Evolutionary conservation across 2,329 filamentous ascomycete species (phyloP), one percentile per base, ranked within the genome.

Genomic region (Fusarium illudens): DNA sequence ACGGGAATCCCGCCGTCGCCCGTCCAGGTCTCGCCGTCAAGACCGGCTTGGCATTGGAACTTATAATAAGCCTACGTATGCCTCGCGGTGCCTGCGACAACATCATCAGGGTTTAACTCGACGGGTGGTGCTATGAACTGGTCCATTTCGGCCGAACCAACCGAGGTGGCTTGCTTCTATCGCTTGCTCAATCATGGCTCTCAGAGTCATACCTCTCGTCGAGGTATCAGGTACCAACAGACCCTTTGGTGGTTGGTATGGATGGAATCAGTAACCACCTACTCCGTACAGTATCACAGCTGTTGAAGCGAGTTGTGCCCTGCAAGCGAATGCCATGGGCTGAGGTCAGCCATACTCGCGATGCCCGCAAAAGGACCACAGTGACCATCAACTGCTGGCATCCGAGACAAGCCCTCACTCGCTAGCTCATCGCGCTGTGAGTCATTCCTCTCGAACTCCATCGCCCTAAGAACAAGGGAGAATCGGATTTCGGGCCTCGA

Each of bases 401-500:
- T 32, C 46, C 49, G 12, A 19, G 36, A 33, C 50, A 53, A 53
- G 25, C 37, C 50, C 39, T 44, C 39, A 27, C 32, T 39, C 33
- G 20, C 34, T 39, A 53, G 25, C 27, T 53, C 39, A 17, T 46
- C 39, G 12, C 39, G 39, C 39, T 67, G 54, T 70, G 67, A 70
- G 60, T 70, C 67, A 70, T 70, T 57, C 48, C 29, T 55, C 32
- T 55, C 32, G 37, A 48, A 32, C 20, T 37, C 53, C 44, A 42
- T 58, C 22, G 12, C 39, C 39, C 39, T 44, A 46, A 27, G 17
- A 27, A 20, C 22, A 46, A 46, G 39, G 15, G 39, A 46, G 54
- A 44, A 58, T 61, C 67, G 67, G 67, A 69, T 37, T 70, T 73
- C 68, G 71, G 59, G 59, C 46, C 50, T 62, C 46, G 34, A 59